Base-by-base conservation (phyloP, 2,329 filamentous ascomycete genomes). In the Zarea fungicola region DNA sequence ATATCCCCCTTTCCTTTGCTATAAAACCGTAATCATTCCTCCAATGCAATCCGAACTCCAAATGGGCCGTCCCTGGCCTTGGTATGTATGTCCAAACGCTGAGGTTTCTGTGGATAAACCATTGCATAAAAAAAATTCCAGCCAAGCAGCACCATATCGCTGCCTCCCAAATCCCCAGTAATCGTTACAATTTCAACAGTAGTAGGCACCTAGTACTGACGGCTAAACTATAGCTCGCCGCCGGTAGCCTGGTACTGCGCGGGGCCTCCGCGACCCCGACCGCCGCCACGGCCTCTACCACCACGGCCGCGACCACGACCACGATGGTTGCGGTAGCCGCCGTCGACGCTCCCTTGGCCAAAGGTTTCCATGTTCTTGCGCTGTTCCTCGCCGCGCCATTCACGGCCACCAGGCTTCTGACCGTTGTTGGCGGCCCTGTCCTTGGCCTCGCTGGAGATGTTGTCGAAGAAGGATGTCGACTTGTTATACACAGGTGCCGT, bases 341-440 rank as follows among this genome's bases (percentile, higher is more conserved):
- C 85, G 58, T 99, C 93, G 19, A 99, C 91, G 58, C 90, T 96
- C 46, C 91, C 91, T 66, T 97, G 91, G 8, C 93, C 93, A 58
- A 99, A 99, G 0, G 93, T 99, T 71, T 99, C 93, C 62, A 99
- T 87, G 65, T 97, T 97, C 72, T 89, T 90, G 66, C 85, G 89
- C 65, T 95, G 88, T 65, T 97, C 93, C 66, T 97, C 90, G 32
- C 84, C 85, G 47, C 93, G 84, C 83, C 93, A 95, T 65, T 95
- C 89, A 41, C 87, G 83, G 26, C 89, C 90, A 50, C 86, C 85
- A n/a, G 82, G 76, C 64, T 83, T 81, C 54, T 81, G 78, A 5
- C 77, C 78, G 35, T 74, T 75, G 32, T 83, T 84, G 53, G 92
- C 88, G 44, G 88, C 83, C 36, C 93, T 83, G 56, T 99, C 93